Base-by-base conservation (phyloP, 2,329 filamentous ascomycete genomes). In the Graphilbum ipis-grandicollis region DNA sequence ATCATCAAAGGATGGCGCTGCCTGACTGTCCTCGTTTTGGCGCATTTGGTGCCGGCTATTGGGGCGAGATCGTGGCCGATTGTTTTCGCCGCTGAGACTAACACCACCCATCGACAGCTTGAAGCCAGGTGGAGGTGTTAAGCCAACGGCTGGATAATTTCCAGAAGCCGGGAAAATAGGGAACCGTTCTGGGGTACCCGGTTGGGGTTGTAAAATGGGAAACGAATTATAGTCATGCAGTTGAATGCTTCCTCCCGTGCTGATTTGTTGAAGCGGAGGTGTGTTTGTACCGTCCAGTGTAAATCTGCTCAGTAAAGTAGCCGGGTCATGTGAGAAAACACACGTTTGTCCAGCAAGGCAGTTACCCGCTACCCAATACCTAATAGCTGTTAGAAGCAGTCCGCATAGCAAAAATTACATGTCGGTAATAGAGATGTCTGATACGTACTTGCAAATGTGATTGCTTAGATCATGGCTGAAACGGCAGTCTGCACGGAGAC, bases 381-480 rank as follows among this genome's bases (percentile, higher is more conserved):
- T 90, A 49, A 5, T n/a, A 10, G n/a, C 10, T 5, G 29, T 35
- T 22, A 35, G 34, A 8, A n/a, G n/a, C n/a, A n/a, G n/a, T n/a
- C n/a, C n/a, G n/a, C n/a, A n/a, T n/a, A n/a, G n/a, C n/a, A n/a
- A n/a, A n/a, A n/a, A n/a, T n/a, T n/a, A n/a, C n/a, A n/a, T n/a
- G n/a, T n/a, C n/a, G n/a, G n/a, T n/a, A n/a, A n/a, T n/a, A n/a
- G n/a, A n/a, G 5, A 12, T 7, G 4, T 19, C 17, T 12, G 23
- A 22, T n/a, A 7, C 83, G 68, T 65, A 92, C 83, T 96, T 96
- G 86, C 90, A 98, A 43, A 98, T 71, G 50, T 94, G 90, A 51
- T 82, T 92, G 52, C 83, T 93, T 32, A 93, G 69, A 54, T 98
- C 88, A 56, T 98, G 90, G 47, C 86, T 93, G 57, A 96, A 98